Evolutionary conservation across 495 filamentous ascomycete genomes (phyloP).

Genomic region (Melanomma pulvis-pyrius): DNA sequence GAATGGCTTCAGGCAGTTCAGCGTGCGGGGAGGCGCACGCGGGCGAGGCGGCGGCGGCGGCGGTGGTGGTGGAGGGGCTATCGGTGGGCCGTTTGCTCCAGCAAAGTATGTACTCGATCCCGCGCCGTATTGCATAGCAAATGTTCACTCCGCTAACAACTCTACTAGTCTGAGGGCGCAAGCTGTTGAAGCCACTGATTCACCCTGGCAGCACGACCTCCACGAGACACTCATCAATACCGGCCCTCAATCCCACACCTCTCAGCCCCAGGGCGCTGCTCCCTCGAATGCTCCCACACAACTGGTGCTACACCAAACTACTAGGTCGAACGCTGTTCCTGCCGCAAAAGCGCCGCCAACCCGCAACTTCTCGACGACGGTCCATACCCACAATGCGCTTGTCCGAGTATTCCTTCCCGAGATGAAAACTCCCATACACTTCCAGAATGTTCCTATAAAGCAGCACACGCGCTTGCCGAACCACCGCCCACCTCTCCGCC

Average conservation of each 20-base stretch:
- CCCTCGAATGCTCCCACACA: constrained; percentile 38
- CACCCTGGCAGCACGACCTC: constrained; percentile 91
- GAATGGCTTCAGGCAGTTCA: constrained; percentile 75
- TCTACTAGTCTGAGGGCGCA: constrained; percentile 48
- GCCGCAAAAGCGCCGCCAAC: constrained; percentile 17
- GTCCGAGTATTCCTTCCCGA: constrained; percentile 77
- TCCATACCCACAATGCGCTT: constrained; percentile 74
- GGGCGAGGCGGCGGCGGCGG: constrained; percentile 46
- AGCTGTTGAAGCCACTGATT: constrained; percentile 62
- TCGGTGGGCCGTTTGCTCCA: constrained; percentile 59
- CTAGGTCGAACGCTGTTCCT: not conserved
- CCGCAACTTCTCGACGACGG: constrained; percentile 67
- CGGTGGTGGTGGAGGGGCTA: constrained; percentile 58
- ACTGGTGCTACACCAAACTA: not conserved
- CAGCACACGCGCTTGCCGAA: constrained; percentile 92
- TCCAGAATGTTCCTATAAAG: constrained; percentile 73
- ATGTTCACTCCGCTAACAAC: constrained; percentile 25
- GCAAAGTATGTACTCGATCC: constrained; percentile 53
- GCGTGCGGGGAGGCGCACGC: constrained; percentile 14
- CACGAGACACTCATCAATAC: constrained; percentile 69
- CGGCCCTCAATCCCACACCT: constrained; percentile 13
- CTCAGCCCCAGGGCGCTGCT: constrained; percentile 19
- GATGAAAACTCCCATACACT: constrained; percentile 70
- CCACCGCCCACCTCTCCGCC: constrained; percentile 89
- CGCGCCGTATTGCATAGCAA: not conserved